Evolutionary conservation across 2,329 filamentous ascomycete species (phyloP), one percentile per base, ranked within the genome.

Genomic region (Alternaria metachromatica): DNA sequence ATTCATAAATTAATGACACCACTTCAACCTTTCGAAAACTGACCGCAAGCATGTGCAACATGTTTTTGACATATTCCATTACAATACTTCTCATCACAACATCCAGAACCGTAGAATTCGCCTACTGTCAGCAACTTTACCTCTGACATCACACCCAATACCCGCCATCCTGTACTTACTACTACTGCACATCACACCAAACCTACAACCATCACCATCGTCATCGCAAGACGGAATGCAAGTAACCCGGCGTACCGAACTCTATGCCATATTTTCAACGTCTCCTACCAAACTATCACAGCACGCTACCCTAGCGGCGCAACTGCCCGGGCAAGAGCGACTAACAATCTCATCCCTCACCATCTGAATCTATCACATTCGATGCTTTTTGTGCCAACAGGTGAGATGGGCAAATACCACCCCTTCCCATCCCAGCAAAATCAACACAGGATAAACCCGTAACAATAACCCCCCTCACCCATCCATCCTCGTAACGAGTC

Each of bases 91-190:
- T 37, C 33, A 37, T 37, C 15, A 37, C 33, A 1, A 37, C 5
- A 37, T 0, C 1, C 33, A 37, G 1, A 37, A 37, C 33, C 0
- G 10, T n/a, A 37, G 33, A 41, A 1, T 18, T 18, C 37, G 37
- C 37, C 37, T 0, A 41, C 37, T 11, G 6, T 41, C 0, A 41
- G 1, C 5, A 18, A 2, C 0, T 18, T 41, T 2, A 1, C 37
- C 37, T 11, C 37, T 41, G 37, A 41, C 37, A 41, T 41, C 37
- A 18, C 37, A 6, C 1, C 15, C 15, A 18, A 41, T 11, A 18
- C 37, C 37, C n/a, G n/a, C 9, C 9, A 41, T 11, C 37, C 15
- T 1, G 1, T 41, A 6, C 5, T 1, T 18, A 41, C 37, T 41
- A 41, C 37, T 18, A 1, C 1, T 2, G n/a, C 37, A 2, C 37